Conservation (phyloP, 345 rosid genomes). For the Populus davidiana region DNA sequence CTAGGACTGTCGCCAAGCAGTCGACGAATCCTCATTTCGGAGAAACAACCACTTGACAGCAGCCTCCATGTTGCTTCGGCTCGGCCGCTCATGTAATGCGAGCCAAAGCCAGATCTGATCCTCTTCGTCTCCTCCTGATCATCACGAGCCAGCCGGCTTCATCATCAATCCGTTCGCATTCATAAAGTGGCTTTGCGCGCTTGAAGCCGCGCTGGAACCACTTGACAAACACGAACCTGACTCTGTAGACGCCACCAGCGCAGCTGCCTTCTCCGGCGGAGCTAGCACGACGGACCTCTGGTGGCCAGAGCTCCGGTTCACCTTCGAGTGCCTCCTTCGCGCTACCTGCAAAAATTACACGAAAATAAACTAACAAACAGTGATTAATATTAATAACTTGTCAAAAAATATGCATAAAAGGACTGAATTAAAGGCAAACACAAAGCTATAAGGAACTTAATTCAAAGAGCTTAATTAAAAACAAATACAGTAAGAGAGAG, state of each 20-base stretch:
- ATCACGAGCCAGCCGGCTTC: background rate
- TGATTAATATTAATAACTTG: background rate
- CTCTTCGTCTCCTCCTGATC: constrained; percentile 17
- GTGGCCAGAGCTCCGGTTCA: constrained; percentile 29
- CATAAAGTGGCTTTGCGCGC: constrained; percentile 27
- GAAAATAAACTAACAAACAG: background rate
- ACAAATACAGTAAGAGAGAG: background rate
- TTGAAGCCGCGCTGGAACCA: constrained; percentile 51
- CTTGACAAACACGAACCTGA: constrained; percentile 59
- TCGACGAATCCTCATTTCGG: constrained; percentile 72
- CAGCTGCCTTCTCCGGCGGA: constrained; percentile 20
- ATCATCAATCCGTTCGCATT: constrained; percentile 15
- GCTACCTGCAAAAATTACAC: constrained; percentile 35
- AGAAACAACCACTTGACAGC: constrained; percentile 58
- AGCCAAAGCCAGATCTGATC: constrained; percentile 27
- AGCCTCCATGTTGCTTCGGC: constrained; percentile 73
- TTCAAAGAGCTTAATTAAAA: background rate
- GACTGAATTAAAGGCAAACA: background rate
- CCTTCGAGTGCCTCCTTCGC: constrained; percentile 51
- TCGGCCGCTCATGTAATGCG: constrained; percentile 48
- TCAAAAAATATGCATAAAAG: background rate
- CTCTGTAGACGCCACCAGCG: constrained; percentile 21
- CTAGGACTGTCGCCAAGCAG: constrained; percentile 85
- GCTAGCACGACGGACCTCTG: constrained; percentile 9
- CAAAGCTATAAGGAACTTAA: background rate